phyloP scores from a whole-genome alignment of 352 stramenopile genomes.

The Phytophthora brassicae region DNA sequence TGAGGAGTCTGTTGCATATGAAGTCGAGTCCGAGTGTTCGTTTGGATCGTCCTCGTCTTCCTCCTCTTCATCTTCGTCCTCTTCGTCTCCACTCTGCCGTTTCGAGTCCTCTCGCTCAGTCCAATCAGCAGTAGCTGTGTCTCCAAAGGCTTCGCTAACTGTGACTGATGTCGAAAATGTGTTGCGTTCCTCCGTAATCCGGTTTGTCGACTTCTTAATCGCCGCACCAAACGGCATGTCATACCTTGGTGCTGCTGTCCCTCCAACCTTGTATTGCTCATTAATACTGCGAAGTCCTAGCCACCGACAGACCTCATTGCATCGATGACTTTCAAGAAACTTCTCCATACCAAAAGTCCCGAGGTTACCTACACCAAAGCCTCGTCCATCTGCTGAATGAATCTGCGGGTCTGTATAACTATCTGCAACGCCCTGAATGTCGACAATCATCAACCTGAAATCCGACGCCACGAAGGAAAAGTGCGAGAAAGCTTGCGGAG shows the following conservation, averaged over 20 bases:
- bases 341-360: slow-evolving; percentile 87
- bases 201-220: slow-evolving; percentile 84
- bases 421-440: slow-evolving; percentile 86
- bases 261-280: slow-evolving; percentile 73
- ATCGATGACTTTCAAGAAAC: slow-evolving; percentile 84
- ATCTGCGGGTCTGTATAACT: slow-evolving; percentile 87
- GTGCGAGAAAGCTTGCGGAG: slow-evolving; percentile 81
- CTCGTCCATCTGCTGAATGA: slow-evolving; percentile 73
- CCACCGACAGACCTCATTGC: slow-evolving; percentile 87
- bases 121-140: slow-evolving; percentile 36
- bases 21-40: slow-evolving; percentile 33
- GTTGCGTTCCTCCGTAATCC: slow-evolving; percentile 82
- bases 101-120: slow-evolving; percentile 24
- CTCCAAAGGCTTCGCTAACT: slow-evolving; percentile 74
- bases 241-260: slow-evolving; percentile 77
- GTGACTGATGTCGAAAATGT: slow-evolving; percentile 81
- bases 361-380: slow-evolving; percentile 84
- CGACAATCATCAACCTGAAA: slow-evolving; percentile 84
- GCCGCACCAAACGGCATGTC: slow-evolving; percentile 73
- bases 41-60: slow-evolving; percentile 24
- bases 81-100: slow-evolving; percentile 26
- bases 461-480: slow-evolving; percentile 86
- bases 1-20: slow-evolving; percentile 29
- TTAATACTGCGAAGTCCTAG: slow-evolving; percentile 76
- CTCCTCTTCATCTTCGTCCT: slow-evolving; percentile 33